Base-by-base conservation (phyloP, 805 yeast genomes). In the Yarrowia sp. region DNA sequence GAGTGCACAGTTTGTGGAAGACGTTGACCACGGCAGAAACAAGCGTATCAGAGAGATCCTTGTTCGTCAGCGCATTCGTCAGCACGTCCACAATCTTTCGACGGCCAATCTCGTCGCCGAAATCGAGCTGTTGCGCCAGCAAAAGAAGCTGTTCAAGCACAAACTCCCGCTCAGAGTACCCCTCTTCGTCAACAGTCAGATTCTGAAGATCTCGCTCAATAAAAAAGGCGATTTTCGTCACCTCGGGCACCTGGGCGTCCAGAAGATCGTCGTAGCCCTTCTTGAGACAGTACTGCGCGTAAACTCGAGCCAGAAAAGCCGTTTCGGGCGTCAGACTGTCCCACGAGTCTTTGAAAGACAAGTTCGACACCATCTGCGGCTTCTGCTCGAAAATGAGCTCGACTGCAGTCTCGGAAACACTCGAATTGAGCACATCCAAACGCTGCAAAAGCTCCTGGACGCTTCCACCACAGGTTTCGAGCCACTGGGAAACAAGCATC, bases 41-140 rank as follows among this genome's bases (percentile, higher is more conserved):
- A 32, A 86, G 77, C 7, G 76, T 72, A 65, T 84, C 90, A 1
- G 84, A 75, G 26, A 89, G 77, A 16, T 81, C 78, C 62, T 84
- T 87, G 44, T 82, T 80, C 1, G 86, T 80, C 65, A 75, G 58
- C 2, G 74, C 69, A n/a, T 67, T 65, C 19, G 90, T 80, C 4
- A 86, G 75, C 1, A 84, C 80, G 32, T 79, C 81, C 41, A 89
- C 76, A 84, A 91, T 85, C 49, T 85, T 85, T 73, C 96, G 82
- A 71, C 97, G 83, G 21, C 98, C 97, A 52, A 89, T 83, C 74
- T 92, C 97, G 77, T 95, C 98, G 70, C 91, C 87, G 71, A 85
- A 91, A 73, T 95, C 98, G 71, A 88, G 88, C 40, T 83, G 83
- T 30, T 82, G 82, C 0, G 92, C 87, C 28, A 90, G 82, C 10